Evolutionary conservation across 106 monocot genomes (phyloP), one percentile per base, ranked within the genome.

Genomic region (Acorus gramineus): DNA sequence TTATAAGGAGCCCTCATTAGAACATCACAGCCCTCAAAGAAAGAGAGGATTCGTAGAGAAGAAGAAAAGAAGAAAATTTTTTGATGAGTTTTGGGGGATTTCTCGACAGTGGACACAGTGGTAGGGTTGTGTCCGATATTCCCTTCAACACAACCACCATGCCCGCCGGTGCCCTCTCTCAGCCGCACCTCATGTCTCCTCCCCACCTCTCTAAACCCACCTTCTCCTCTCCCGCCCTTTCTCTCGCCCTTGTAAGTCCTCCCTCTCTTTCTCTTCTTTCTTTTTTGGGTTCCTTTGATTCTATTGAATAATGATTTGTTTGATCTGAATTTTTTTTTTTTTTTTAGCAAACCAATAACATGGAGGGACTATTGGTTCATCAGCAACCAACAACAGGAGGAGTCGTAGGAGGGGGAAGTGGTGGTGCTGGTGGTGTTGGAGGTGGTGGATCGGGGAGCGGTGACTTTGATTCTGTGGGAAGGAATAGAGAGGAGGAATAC

Each of bases 81-180:
- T 73, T 57, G 56, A 88, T 84, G 88, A 88, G 81, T 79, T 81
- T 88, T 65, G 84, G 77, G 10, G 74, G 87, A 3, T 76, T 87
- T 69, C 79, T 80, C 58, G 82, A 82, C 66, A 62, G 56, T 44
- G 80, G 57, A 14, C 47, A 53, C 42, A 66, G 74, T 63, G 76
- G 52, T 42, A 58, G 49, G n/a, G 62, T 58, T 14, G 55, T 62
- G 11, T 45, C 13, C 44, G 61, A 52, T 14, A 47, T 58, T 13
- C 44, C 45, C 0, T 62, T 44, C 54, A 57, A 67, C 9, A 57
- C 65, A 48, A 8, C 58, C 12, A 54, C 49, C 11, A 59, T 68
- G 56, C 76, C 59, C 28, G 52, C 56, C 46, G 45, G 67, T 12
- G 65, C 74, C 49, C 42, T 72, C 28, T n/a, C 68, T 7, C 73